Base-by-base conservation (phyloP, 164 flowering plant species). In the Echeveria elegans region DNA sequence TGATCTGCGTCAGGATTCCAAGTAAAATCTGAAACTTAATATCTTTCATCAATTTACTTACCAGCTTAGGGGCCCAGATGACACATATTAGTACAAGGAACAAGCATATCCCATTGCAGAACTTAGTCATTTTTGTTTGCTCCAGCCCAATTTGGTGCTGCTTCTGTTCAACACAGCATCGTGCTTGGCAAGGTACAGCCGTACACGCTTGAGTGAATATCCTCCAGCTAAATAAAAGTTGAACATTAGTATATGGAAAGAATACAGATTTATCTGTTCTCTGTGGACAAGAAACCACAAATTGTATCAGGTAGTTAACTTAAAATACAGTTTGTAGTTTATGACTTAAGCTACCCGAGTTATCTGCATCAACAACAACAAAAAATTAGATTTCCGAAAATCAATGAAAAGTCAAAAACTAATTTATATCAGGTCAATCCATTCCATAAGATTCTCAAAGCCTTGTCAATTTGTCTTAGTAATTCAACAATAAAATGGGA, bases 41-140 rank as follows among this genome's bases (percentile, higher is more conserved):
- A 12, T 43, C 47, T 43, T 43, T 15, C 47, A 43, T 16, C 47
- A 43, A 43, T 14, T 15, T 18, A 43, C 87, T 90, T 73, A 90
- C 96, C 91, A 88, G 78, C 96, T 88, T 90, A 36, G 96, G 96
- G 41, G 96, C 88, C 96, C 96, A 90, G 11, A 90, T 90, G 26
- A 90, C 90, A 69, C 88, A 85, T 69, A 90, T 82, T 66, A 90
- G 70, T 37, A 88, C 73, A 53, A 83, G 84, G 76, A 90, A 86
- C 36, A 90, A 70, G 70, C 93, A 90, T 63, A 88, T 76, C 58
- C 96, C 94, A 69, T 78, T 82, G 82, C 90, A 90, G 70, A 81
- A 84, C 75, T 90, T 90, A 6, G 96, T 90, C 90, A 82, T 77
- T 80, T 76, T 86, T 37, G 88, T 72, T 69, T 90, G 96, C 80